These are phyloP conservation scores for Verbena officinalis DNA, from an alignment of 257 asterid species.

Conservation along the genomic window DNA sequence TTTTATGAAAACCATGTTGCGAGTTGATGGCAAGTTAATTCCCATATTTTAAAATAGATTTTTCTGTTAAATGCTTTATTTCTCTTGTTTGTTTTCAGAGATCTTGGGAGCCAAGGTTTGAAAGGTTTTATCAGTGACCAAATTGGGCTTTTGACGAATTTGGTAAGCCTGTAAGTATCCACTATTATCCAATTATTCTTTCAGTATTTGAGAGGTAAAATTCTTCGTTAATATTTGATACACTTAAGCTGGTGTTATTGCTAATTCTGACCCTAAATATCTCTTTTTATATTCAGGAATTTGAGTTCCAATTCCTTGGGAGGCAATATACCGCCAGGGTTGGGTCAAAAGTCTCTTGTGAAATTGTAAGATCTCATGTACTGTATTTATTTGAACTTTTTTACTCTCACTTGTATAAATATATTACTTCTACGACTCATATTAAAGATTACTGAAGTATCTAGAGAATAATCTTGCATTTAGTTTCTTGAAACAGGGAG, in stretches of 20 bases:
- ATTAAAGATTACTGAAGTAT: not conserved
- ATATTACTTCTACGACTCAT: not conserved
- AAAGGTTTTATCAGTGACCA: slow-evolving; percentile 85
- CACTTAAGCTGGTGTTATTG: too few species aligned
- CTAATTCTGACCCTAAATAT: too few species aligned
- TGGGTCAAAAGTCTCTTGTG: slow-evolving; percentile 80
- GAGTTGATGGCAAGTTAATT: not conserved
- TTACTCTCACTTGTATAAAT: too few species aligned
- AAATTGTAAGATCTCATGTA: slow-evolving; percentile 64
- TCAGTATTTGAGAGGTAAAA: too few species aligned
- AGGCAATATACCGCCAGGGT: slow-evolving; percentile 67
- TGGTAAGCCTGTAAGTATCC: slow-evolving; percentile 98
- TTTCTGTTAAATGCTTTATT: not conserved
- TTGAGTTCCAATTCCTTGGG: slow-evolving; percentile 77
- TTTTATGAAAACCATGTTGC: not conserved
- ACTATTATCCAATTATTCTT: not conserved
- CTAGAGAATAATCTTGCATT: not conserved
- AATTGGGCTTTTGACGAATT: slow-evolving; percentile 73
- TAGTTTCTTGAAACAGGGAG: not conserved
- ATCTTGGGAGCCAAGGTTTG: slow-evolving; percentile 95
- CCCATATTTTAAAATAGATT: not conserved
- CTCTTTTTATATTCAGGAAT: slow-evolving; percentile 58
- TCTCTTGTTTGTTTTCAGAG: slow-evolving; percentile 47
- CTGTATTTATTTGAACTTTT: too few species aligned
- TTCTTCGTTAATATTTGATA: too few species aligned